These are phyloP conservation scores for Tulasnella sp. DNA, from an alignment of 768 basidiomycete species.

Conservation along the genomic window DNA sequence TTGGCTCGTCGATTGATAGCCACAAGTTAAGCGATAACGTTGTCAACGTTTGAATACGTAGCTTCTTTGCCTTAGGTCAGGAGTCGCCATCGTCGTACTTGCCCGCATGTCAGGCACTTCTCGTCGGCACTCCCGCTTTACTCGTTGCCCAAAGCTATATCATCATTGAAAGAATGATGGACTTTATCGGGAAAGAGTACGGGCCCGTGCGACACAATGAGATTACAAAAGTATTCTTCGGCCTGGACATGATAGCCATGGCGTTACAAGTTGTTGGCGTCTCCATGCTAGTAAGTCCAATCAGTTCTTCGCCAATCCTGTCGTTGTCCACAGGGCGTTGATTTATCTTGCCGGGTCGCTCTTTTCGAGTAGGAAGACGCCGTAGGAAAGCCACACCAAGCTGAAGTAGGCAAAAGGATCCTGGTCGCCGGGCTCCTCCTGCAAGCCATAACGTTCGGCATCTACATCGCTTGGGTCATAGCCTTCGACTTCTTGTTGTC, in stretches of 20 bases:
- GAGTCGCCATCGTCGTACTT: conserved; percentile 10
- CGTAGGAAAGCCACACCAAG: background rate
- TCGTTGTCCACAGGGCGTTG: background rate
- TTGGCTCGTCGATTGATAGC: too few species aligned
- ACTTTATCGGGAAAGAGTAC: conserved; percentile 24
- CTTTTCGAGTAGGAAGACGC: background rate
- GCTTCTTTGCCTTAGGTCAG: background rate
- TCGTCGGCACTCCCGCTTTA: conserved; percentile 31
- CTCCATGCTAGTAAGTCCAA: conserved; percentile 9
- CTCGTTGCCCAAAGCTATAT: conserved; percentile 31
- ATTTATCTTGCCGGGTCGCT: background rate
- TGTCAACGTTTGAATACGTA: background rate
- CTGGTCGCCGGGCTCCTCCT: conserved; percentile 28
- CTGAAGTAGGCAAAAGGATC: background rate
- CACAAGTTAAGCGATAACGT: background rate
- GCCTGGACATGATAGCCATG: conserved; percentile 28
- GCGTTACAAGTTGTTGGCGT: conserved; percentile 22
- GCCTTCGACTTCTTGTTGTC: conserved; percentile 7
- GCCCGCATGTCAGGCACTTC: background rate
- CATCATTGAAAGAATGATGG: conserved; percentile 29
- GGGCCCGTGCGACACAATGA: conserved; percentile 11
- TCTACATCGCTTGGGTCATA: conserved; percentile 23
- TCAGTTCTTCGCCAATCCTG: background rate
- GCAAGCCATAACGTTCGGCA: conserved; percentile 26
- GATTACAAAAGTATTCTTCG: conserved; percentile 31